These are phyloP conservation scores for Annulohypoxylon bovei DNA, from an alignment of 495 filamentous ascomycete genomes.

Conservation along the genomic window DNA sequence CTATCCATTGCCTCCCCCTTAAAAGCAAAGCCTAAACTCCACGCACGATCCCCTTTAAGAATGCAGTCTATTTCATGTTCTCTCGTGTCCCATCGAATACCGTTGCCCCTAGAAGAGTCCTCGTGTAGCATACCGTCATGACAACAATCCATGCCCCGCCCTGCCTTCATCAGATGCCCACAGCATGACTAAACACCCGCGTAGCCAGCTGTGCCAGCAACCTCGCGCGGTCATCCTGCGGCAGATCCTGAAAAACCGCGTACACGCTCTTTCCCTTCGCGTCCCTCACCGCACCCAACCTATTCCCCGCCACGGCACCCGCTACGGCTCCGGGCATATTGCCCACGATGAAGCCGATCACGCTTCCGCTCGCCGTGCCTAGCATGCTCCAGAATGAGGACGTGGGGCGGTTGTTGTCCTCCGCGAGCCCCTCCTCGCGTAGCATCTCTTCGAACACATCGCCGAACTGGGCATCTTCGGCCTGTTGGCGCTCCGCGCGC, in stretches of 20 bases:
- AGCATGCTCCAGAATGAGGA: slow-evolving; percentile 86
- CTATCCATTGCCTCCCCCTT: slow-evolving; percentile 3
- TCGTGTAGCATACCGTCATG: not conserved
- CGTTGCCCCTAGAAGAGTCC: not conserved
- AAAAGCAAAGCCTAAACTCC: slow-evolving; percentile 21
- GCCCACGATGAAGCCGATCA: slow-evolving; percentile 92
- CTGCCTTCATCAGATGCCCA: slow-evolving; percentile 51
- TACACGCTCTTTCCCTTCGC: slow-evolving; percentile 95
- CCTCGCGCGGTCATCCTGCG: slow-evolving; percentile 79
- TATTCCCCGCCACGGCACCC: slow-evolving; percentile 91
- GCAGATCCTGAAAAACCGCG: slow-evolving; percentile 86
- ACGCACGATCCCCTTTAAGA: slow-evolving; percentile 6
- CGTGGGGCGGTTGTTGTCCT: slow-evolving; percentile 63
- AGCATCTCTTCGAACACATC: slow-evolving; percentile 98
- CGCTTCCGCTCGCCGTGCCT: slow-evolving; percentile 86
- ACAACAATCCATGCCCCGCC: not conserved
- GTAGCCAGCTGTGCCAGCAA: slow-evolving; percentile 79
- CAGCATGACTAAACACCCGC: slow-evolving; percentile 72
- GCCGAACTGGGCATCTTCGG: slow-evolving; percentile 83
- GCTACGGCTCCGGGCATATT: slow-evolving; percentile 90
- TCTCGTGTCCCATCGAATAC: not conserved
- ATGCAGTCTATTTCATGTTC: slow-evolving; percentile 6
- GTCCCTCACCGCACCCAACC: slow-evolving; percentile 87
- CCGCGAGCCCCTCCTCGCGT: slow-evolving; percentile 85
- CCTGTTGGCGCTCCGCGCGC: slow-evolving; percentile 45